Base-by-base conservation (phyloP, 2,329 filamentous ascomycete genomes). In the Clarireedia hainanense region DNA sequence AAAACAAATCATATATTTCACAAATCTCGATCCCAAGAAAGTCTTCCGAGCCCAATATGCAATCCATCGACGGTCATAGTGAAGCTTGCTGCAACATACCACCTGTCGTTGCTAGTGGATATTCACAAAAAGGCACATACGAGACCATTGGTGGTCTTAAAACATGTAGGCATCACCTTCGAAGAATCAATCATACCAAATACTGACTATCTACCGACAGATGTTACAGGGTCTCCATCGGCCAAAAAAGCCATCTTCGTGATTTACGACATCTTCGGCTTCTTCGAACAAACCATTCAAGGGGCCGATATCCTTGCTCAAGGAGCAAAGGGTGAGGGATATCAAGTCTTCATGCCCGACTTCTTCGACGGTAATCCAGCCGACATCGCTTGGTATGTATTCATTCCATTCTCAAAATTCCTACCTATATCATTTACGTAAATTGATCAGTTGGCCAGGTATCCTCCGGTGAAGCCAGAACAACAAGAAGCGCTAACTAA, bases 271-370 rank as follows among this genome's bases (percentile, higher is more conserved):
- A 84, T 86, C 68, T 86, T 86, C 65, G 83, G 85, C 63, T 84
- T 85, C 78, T 86, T 80, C 65, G 78, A 80, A 37, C 85, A 88
- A 72, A 86, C 84, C 10, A 63, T 87, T 7, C 84, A 88, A 69
- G 86, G 85, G 27, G 82, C 82, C 60, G 85, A 89, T 64, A 86
- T 80, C 60, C 73, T 86, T 14, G 76, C 80, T 47, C 73, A 72
- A 50, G 74, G 75, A 59, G 56, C 58, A 45, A 49, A 55, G 34
- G 49, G 52, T 2, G 75, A 78, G 65, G 75, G 78, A 64, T 94
- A 94, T 76, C 84, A 84, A 64, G 87, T 96, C 64, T 90, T 91
- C 73, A 91, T 96, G 62, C 91, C 91, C 26, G 91, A 96, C 73
- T 92, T 89, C 79, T 95, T 96, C 76, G 80, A 87, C 57, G 90